Base-by-base conservation (phyloP, 2,329 filamentous ascomycete genomes). In the Elsinoe ampelina region DNA sequence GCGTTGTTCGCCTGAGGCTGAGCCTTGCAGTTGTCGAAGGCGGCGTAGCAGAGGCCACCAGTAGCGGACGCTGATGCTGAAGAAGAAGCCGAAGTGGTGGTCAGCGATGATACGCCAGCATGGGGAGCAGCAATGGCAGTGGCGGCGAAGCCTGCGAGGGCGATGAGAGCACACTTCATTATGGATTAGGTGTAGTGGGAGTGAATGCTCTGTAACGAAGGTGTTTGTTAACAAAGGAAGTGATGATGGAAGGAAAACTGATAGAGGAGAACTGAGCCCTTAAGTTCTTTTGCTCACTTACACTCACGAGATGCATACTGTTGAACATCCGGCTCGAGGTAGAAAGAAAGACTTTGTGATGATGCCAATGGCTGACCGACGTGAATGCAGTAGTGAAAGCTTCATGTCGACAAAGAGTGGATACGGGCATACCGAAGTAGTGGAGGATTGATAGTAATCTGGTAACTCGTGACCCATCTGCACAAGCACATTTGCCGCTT, bases 1-100 rank as follows among this genome's bases (percentile, higher is more conserved):
- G 58, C 56, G 15, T 54, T 54, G 58, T 60, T 60, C 34, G 58
- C 50, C 10, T 57, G 43, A 1, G 45, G 43, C 4, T 32, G 42
- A 15, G 38, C 50, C 38, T 38, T 34, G 20, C 35, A 54, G 5
- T 36, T 17, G 22, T 51, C 26, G 43, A 38, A 57, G 6, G 26
- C 26, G n/a, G 15, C 34, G 2, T 51, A 41, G 20, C 43, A 51
- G 55, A 35, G 10, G 32, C 38, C 11, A 13, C 15, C 38, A 34
- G 52, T 42, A 12, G 39, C 41, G 19, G 54, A 32, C 12, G 54
- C 11, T 19, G 26, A 26, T 36, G 32, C 43, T n/a, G 35, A n/a
- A 13, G 34, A 10, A 35, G 43, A 42, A 39, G 34, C 15, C 5
- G 42, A 51, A 51, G n/a, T 32, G 13, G 51, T 32, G 15, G 55